Percentiles rank a stretch among this genome's conserved stretches.
Evolutionary conservation across 2,329 filamentous ascomycete species (phyloP).

Genomic region (Penicillium sp.): DNA sequence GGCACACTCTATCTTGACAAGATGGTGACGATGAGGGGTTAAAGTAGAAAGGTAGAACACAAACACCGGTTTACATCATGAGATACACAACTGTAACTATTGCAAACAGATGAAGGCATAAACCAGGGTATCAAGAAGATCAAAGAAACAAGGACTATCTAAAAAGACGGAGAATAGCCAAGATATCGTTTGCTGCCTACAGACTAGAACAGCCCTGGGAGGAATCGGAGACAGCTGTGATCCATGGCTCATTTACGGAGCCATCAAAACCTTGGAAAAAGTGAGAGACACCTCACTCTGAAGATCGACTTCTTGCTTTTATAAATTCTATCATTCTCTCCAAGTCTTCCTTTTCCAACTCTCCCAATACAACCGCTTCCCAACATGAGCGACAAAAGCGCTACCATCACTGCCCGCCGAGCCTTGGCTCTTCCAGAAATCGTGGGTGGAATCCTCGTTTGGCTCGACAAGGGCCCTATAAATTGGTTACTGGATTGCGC

Average conservation of each 20-base stretch:
- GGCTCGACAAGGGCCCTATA: neutral
- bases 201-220: neutral
- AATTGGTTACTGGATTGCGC: neutral
- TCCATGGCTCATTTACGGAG: neutral
- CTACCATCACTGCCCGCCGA: neutral
- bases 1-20: neutral
- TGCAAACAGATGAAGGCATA: neutral
- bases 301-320: neutral
- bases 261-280: neutral
- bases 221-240: neutral
- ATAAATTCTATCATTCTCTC: neutral
- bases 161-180: neutral
- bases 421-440: neutral
- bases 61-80: neutral
- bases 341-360: neutral
- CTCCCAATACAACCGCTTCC: neutral
- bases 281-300: neutral
- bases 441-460: neutral
- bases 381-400: neutral
- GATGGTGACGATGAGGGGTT: neutral
- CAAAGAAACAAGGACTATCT: neutral
- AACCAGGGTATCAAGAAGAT: too few species aligned
- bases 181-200: neutral
- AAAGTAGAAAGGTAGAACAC: neutral
- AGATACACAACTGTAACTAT: neutral